These are phyloP conservation scores for Phanerochaete carnosa DNA, from an alignment of 768 basidiomycete species.

Conservation along the genomic window DNA sequence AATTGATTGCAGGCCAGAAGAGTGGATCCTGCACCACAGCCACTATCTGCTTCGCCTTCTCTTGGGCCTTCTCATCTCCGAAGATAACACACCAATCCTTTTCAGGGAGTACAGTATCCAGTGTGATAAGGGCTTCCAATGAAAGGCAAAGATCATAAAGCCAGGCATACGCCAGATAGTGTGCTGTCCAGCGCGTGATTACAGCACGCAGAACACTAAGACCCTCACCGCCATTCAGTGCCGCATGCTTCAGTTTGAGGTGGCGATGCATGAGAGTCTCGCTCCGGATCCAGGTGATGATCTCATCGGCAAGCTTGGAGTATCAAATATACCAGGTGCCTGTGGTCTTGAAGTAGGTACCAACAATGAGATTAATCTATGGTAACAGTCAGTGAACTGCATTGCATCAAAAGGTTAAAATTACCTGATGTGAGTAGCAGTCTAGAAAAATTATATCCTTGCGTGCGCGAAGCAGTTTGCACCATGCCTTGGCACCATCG, in stretches of 20 bases:
- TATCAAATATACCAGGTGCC: background rate
- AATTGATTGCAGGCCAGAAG: too few species aligned
- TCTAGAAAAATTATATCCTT: background rate
- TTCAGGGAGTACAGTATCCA: too few species aligned
- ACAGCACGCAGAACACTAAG: background rate
- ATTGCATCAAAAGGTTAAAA: background rate
- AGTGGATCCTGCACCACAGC: too few species aligned
- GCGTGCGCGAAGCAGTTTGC: background rate
- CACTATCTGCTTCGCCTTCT: too few species aligned
- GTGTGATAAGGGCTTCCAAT: too few species aligned
- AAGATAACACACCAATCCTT: too few species aligned
- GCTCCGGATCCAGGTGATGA: background rate
- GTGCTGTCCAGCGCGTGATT: background rate
- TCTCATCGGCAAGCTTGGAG: background rate
- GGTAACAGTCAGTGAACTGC: background rate
- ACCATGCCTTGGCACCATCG: background rate
- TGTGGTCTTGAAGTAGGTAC: background rate
- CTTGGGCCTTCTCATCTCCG: too few species aligned
- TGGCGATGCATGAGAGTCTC: background rate
- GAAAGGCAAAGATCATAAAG: background rate
- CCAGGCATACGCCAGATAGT: background rate
- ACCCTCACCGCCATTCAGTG: background rate
- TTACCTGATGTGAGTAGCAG: background rate
- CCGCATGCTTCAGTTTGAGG: background rate
- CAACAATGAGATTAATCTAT: background rate